These are phyloP conservation scores for Trichophyton schoenleinii DNA, from an alignment of 2,329 filamentous ascomycete species.

Conservation along the genomic window DNA sequence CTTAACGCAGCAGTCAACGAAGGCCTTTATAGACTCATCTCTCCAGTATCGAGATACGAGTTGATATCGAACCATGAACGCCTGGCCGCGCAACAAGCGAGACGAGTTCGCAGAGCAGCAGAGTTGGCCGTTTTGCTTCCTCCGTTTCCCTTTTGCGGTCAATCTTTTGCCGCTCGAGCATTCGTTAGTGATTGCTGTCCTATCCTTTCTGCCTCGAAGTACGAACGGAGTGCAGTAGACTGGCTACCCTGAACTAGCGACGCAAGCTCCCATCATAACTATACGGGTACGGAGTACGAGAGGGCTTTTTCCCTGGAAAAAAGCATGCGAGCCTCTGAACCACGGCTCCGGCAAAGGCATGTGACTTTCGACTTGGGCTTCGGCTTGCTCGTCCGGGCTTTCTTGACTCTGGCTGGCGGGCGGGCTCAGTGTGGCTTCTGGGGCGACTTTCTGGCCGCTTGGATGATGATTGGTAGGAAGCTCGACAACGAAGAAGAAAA, in stretches of 20 bases:
- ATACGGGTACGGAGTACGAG: too few relatives aligned
- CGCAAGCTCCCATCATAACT: too few relatives aligned
- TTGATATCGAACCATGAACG: background rate
- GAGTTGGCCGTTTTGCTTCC: too few relatives aligned
- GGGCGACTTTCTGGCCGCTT: background rate
- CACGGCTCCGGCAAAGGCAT: background rate
- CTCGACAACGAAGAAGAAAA: background rate
- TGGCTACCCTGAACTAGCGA: too few relatives aligned
- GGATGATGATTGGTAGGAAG: background rate
- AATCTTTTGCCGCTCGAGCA: too few relatives aligned
- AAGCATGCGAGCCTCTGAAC: too few relatives aligned
- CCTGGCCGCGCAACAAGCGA: background rate
- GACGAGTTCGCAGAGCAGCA: background rate
- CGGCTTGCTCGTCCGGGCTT: background rate
- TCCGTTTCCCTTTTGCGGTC: too few relatives aligned
- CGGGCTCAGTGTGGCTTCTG: background rate
- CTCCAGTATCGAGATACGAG: background rate
- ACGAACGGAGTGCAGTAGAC: too few relatives aligned
- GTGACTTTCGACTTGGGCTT: background rate
- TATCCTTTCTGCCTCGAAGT: too few relatives aligned
- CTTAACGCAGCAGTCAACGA: background rate
- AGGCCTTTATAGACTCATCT: background rate
- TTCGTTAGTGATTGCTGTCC: too few relatives aligned
- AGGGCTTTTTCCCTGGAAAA: too few relatives aligned
- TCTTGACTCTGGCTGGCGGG: background rate